Base-by-base conservation (phyloP, 202 grass and related monocot genomes). In the Schoenoplectus tabernaemontani region DNA sequence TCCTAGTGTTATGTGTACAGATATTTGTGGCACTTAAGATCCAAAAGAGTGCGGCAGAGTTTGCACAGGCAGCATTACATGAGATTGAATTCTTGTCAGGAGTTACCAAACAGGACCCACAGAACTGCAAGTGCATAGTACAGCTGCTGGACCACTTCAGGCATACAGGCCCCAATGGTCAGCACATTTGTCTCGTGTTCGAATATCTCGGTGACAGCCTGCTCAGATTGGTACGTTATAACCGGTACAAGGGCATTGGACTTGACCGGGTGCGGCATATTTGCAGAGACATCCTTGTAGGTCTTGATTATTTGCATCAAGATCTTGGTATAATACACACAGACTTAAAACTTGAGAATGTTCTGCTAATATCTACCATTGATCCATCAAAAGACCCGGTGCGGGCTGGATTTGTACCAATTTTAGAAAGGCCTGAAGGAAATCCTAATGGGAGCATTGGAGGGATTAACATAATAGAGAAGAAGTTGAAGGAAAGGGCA, bases 181-280 rank as follows among this genome's bases (percentile, higher is more conserved):
- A 95, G 79, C 96, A 99, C 64, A 73, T 95, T 59, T 99, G 96
- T 68, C 92, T 99, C 4, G 89, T 92, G 36, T 90, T 99, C 60
- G 96, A 99, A 72, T 92, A 92, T 82, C 96, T 95, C 8, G 96
- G 96, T 24, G 96, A 95, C 62, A 99, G 96, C 72, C 88, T 99
- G 41, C 91, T 99, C 74, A 89, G 91, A 77, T 68, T 99, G 36
- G 85, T 99, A 66, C 90, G 90, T 17, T 92, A 99, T 87, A 95
- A 99, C 83, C 78, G 86, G 5, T 99, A 99, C 43, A 95, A 99
- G 78, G 91, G 96, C 64, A 95, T 99, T 70, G 90, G 91, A 13
- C 69, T 99, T 0, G 71, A 76, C 36, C 85, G 78, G 32, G 96
- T 99, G 64, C 90, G 60, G 80, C 79, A 85, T 32, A 95, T 99